Conservation (phyloP, 2,329 filamentous ascomycete genomes). For the Cercospora zeina region DNA sequence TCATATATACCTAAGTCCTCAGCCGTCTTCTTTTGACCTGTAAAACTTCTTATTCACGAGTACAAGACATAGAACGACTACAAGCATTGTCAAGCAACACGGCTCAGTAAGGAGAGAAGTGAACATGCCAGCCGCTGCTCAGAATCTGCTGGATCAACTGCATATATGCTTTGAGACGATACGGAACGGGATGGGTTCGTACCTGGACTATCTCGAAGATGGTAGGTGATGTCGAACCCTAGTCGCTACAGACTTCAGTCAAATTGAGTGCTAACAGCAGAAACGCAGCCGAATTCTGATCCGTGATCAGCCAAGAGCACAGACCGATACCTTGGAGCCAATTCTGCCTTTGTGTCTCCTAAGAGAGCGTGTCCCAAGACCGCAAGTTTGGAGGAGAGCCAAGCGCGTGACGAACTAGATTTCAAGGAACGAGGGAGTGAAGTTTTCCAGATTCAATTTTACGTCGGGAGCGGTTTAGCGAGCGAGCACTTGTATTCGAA, state of each 20-base stretch:
- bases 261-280: not conserved
- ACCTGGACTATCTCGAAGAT: constrained; percentile 10
- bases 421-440: not conserved
- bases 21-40: not conserved
- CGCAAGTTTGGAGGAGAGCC: not conserved
- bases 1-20: not conserved
- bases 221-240: not conserved
- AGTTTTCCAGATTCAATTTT: not conserved
- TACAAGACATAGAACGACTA: not conserved
- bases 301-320: no score
- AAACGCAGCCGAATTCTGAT: constrained; percentile 5
- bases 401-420: not conserved
- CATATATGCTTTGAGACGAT: constrained; percentile 5
- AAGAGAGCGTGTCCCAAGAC: not conserved
- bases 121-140: constrained; percentile 9
- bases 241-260: not conserved
- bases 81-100: no score
- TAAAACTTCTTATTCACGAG: not conserved
- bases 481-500: not conserved
- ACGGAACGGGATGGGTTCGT: not conserved
- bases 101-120: not conserved
- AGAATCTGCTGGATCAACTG: constrained; percentile 10
- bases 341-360: not conserved
- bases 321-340: not conserved
- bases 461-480: not conserved